phyloP scores from a whole-genome alignment of 202 grass and related monocot genomes.

The Elaeis oleifera region DNA sequence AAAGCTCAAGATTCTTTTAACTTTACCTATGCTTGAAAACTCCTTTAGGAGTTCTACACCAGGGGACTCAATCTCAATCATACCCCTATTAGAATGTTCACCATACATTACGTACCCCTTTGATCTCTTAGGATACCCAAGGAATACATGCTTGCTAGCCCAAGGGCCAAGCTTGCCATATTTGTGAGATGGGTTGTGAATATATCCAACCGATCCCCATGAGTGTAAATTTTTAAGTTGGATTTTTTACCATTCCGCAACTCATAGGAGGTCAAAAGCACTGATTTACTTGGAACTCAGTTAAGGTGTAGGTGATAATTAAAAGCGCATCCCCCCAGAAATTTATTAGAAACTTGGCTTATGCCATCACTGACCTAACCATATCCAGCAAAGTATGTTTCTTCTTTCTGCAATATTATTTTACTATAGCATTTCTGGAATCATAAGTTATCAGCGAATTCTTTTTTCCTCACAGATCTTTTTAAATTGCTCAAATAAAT shows the following conservation, averaged over 20 bases:
- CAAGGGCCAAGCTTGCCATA: background rate
- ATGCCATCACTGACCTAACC: background rate
- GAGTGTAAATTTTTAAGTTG: background rate
- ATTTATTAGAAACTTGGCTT: too few relatives aligned
- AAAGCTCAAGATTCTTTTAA: background rate
- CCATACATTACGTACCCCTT: background rate
- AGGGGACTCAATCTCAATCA: too few relatives aligned
- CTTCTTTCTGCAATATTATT: background rate
- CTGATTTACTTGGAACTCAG: too few relatives aligned
- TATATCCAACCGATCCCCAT: background rate
- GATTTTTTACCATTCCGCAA: background rate
- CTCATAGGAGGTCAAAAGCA: background rate
- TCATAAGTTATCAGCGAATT: background rate
- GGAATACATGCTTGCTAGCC: too few relatives aligned
- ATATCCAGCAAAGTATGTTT: background rate
- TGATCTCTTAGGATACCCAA: background rate
- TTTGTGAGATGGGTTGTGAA: background rate
- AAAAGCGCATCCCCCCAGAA: too few relatives aligned
- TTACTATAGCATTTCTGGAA: background rate
- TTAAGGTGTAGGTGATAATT: too few relatives aligned
- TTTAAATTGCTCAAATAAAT: background rate
- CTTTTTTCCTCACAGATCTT: background rate
- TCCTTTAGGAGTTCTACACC: too few relatives aligned
- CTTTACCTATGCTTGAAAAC: too few relatives aligned
- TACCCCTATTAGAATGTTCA: background rate